These are phyloP conservation scores for Murraya paniculata DNA, from an alignment of 345 rosid genomes.

Conservation along the genomic window DNA sequence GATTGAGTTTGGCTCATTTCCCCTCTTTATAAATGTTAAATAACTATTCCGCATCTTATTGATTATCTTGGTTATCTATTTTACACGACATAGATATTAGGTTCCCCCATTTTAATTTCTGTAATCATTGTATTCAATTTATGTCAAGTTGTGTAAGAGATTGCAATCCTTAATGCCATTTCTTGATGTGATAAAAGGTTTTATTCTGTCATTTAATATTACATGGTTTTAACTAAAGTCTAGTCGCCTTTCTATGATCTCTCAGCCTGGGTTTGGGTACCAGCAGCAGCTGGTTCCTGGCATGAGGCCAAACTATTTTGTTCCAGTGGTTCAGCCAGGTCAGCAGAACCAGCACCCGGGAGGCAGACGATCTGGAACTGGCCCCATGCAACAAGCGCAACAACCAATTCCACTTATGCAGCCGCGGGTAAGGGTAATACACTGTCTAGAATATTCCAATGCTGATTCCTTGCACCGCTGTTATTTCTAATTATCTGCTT, in stretches of 20 bases:
- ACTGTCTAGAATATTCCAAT: not conserved
- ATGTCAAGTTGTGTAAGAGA: not conserved
- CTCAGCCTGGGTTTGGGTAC: conserved; percentile 82
- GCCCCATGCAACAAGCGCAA: conserved; percentile 54
- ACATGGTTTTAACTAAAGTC: not conserved
- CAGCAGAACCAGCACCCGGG: conserved; percentile 87
- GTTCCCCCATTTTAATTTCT: not conserved
- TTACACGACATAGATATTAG: not conserved
- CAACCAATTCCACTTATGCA: conserved; percentile 78
- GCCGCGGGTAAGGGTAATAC: conserved; percentile 55
- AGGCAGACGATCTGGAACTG: conserved; percentile 67
- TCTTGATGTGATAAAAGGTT: not conserved
- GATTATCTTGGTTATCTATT: not conserved
- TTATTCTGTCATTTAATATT: not conserved
- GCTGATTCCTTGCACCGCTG: not conserved
- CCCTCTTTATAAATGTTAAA: not conserved
- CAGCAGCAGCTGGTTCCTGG: conserved; percentile 94
- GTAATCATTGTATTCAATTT: not conserved
- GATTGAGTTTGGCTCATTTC: not conserved
- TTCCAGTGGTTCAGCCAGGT: conserved; percentile 77
- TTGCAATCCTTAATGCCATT: not conserved
- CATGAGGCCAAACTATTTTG: conserved; percentile 54
- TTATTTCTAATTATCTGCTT: not conserved
- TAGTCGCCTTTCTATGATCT: not conserved
- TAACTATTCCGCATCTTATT: not conserved